Base-by-base conservation (phyloP, 2,329 filamentous ascomycete genomes). In the Karstenula rhodostoma region DNA sequence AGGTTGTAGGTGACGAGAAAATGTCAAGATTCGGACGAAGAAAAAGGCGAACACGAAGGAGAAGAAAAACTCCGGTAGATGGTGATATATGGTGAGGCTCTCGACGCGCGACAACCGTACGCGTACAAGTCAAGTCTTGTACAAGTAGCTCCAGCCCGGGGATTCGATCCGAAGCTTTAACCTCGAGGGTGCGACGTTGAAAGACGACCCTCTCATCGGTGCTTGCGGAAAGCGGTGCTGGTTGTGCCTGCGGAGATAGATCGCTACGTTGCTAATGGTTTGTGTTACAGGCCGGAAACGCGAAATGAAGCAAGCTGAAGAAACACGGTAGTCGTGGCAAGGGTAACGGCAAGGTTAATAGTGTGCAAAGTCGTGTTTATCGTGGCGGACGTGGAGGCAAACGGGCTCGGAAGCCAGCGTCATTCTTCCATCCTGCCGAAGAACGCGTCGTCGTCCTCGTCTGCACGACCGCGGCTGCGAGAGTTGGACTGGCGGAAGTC, bases 381-480 rank as follows among this genome's bases (percentile, higher is more conserved):
- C 56, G 57, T 59, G 50, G 57, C 59, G 56, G 57, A 58, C 61
- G 58, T 67, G 49, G 32, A 35, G 6, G 35, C 2, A 32, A 12
- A 47, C 25, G 59, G 37, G 12, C 42, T 46, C 27, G 53, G 15
- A 25, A 55, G 43, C 50, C 49, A 57, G 33, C 23, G 15, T 60
- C 71, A 78, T 64, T 96, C 93, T 80, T 99, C 95, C 94, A 98
- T 98, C 68, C 88, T 88, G 59, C 94, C 94, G 82, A 99, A 99
- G 71, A 98, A 91, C 74, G 94, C 94, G 67, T 97, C 94, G 67
- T 98, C 94, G 64, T 96, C 93, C 70, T 97, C 94, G 70, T 96
- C 92, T 77, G 89, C 90, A 63, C 90, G 74, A 53, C 86, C 86
- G 57, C 87, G 85, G 60, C 73, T 74, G 63, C 71, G 73, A 49